Percentiles rank a stretch among this genome's conserved stretches.
These are phyloP conservation scores for Astathelohania contejeani DNA, from an alignment of 371 early-diverging fungal species.

Conservation along the genomic window DNA sequence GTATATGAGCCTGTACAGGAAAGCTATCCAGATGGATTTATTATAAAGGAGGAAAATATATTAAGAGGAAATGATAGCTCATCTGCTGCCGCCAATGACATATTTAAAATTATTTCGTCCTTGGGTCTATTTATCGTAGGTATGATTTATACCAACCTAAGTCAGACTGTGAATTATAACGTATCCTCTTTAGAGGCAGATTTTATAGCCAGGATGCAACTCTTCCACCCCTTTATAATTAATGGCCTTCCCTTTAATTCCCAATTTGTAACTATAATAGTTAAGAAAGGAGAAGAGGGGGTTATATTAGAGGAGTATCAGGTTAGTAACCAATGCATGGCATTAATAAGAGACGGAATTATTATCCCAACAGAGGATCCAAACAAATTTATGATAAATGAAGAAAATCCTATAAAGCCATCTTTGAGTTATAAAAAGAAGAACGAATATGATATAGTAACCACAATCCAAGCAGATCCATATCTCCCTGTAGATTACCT, in stretches of 20 bases:
- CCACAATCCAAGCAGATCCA: constrained; percentile 15
- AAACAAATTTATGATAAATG: constrained; percentile 6
- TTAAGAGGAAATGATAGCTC: constrained; percentile 5
- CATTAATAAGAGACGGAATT: constrained; percentile 26
- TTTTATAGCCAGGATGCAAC: constrained; percentile 42
- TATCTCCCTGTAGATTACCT: constrained; percentile 36
- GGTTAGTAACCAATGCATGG: constrained; percentile 44
- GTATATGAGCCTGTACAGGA: constrained; percentile 37
- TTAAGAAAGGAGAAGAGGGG: constrained; percentile 13
- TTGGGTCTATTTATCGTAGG: constrained; percentile 27
- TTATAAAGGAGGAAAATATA: constrained; percentile 24
- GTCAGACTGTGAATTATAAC: constrained; percentile 11
- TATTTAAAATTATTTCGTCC: constrained; percentile 1
- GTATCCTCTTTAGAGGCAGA: constrained; percentile 41
- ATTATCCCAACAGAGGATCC: constrained; percentile 31
- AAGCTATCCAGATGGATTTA: constrained; percentile 44
- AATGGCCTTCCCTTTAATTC: neutral
- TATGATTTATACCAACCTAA: constrained; percentile 18
- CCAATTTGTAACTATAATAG: constrained; percentile 27
- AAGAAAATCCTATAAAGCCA: neutral
- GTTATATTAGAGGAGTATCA: constrained; percentile 25
- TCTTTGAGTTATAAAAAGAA: constrained; percentile 13
- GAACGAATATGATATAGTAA: constrained; percentile 7
- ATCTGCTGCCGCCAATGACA: neutral
- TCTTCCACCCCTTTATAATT: constrained; percentile 11